Base-by-base conservation (phyloP, 2,329 filamentous ascomycete species). In the Neospermospora avenae region DNA sequence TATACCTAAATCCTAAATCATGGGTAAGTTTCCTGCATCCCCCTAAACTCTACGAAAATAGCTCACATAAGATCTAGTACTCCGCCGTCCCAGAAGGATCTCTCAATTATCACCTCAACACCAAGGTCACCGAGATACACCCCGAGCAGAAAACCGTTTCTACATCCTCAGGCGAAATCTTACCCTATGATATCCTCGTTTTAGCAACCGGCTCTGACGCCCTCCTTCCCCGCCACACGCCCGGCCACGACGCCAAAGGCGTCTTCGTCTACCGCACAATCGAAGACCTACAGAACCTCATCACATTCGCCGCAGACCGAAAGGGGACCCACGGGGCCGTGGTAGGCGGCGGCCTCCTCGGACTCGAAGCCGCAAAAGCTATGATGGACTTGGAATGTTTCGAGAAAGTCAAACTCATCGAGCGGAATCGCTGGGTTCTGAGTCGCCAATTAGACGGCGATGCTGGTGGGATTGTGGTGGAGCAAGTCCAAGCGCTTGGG, bases 261-360 rank as follows among this genome's bases (percentile, higher is more conserved):
- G 89, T 96, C 3, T 96, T 96, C 69, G 91, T 96, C 7, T 96
- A 96, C 73, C 84, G 92, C 51, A 96, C 88, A 0, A 93, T 96
- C 61, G 84, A 89, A 2, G 92, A 96, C 72, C 76, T 96, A 37
- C 81, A 92, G 70, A 83, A 81, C 45, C 81, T 96, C 3, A 96
- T 96, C 59, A 77, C 80, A 1, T 96, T 89, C 70, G 85, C 90
- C 0, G 80, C 84, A 0, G 77, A 79, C 11, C 83, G 84, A 57
- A 88, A 85, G 67, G 90, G 85, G 4, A 84, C 86, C 2, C 82
- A 83, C 2, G 91, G 89, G 0, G 83, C 86, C 4, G 91, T 95
- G 0, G 89, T 96, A 3, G 92, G 92, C 24, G 92, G 92, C 55
- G 92, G 92, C 0, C 75, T 97, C 24, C 80, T 96, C 0, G 92